Conservation (phyloP, 805 yeast genomes). For the Blastobotrys americana region DNA sequence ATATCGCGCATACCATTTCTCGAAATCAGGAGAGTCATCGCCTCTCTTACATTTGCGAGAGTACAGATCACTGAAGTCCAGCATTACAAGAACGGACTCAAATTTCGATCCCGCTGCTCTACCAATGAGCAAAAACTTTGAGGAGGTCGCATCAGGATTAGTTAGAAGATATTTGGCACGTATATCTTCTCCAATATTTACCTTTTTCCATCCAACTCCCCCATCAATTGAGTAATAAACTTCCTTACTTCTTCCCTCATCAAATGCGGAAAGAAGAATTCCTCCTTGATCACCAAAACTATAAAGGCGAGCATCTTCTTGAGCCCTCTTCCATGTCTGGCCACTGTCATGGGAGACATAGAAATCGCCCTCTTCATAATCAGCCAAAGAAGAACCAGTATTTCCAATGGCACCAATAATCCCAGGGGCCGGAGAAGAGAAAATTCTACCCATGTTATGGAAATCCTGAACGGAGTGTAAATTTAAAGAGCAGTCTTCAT, state of each 20-base stretch:
- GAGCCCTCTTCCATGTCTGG: constrained; percentile 52
- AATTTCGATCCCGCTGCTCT: constrained; percentile 10
- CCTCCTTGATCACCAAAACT: constrained; percentile 77
- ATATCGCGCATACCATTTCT: constrained; percentile 51
- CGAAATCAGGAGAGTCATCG: constrained; percentile 50
- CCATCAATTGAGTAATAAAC: constrained; percentile 60
- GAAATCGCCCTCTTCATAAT: constrained; percentile 36
- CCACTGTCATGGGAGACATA: constrained; percentile 76
- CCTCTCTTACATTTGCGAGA: constrained; percentile 19
- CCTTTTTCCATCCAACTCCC: constrained; percentile 57
- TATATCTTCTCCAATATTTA: constrained; percentile 40
- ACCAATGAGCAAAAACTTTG: constrained; percentile 49
- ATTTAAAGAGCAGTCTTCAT: constrained; percentile 33
- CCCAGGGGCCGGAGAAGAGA: constrained; percentile 40
- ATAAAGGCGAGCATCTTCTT: constrained; percentile 46
- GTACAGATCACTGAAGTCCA: constrained; percentile 40
- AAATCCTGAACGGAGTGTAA: constrained; percentile 32
- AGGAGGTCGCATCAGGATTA: constrained; percentile 64
- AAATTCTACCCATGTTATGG: constrained; percentile 29
- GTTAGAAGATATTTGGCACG: constrained; percentile 43
- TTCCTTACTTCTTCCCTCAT: constrained; percentile 32
- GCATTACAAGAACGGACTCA: constrained; percentile 46
- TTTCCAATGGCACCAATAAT: constrained; percentile 40
- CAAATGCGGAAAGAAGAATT: constrained; percentile 48
- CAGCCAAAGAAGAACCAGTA: constrained; percentile 25